Conservation (phyloP, 2,329 filamentous ascomycete genomes). For the Cladophialophora yegresii region DNA sequence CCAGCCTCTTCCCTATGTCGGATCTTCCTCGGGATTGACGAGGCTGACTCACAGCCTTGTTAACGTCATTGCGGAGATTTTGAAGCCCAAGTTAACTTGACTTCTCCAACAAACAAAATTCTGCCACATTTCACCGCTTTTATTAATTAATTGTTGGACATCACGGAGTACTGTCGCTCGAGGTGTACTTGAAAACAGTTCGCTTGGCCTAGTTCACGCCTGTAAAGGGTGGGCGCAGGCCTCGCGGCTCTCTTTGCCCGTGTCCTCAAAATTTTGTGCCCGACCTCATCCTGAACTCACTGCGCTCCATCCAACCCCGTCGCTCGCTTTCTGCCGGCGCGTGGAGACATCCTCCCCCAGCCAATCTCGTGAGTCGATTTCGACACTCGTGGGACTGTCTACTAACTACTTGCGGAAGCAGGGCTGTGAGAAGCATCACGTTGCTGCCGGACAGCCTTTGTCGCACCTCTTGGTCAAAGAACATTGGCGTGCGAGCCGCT, state of each 20-base stretch:
- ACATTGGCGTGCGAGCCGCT: not conserved
- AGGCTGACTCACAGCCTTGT: not conserved
- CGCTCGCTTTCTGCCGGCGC: constrained; percentile 1
- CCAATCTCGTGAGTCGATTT: constrained; percentile 22
- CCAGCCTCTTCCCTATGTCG: not conserved
- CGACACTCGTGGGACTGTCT: constrained; percentile 5
- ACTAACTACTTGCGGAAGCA: constrained; percentile 15
- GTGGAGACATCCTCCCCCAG: constrained; percentile 5
- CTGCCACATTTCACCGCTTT: not conserved
- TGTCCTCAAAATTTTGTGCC: not conserved
- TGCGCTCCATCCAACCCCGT: not conserved
- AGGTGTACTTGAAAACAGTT: not conserved
- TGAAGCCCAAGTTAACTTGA: not conserved
- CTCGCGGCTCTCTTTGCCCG: not conserved
- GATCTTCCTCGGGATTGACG: not conserved
- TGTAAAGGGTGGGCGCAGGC: not conserved
- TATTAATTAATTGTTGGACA: not conserved
- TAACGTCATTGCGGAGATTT: not conserved
- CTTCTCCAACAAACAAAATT: not conserved
- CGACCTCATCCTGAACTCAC: constrained; percentile 7
- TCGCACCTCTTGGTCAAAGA: not conserved
- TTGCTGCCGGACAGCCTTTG: not conserved
- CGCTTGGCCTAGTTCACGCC: not conserved
- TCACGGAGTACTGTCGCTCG: too few relatives aligned
- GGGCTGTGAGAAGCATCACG: not conserved